Evolutionary conservation across 768 basidiomycete genomes (phyloP), one percentile per base, ranked within the genome.

Genomic region (Rhizopogon vinicolor): DNA sequence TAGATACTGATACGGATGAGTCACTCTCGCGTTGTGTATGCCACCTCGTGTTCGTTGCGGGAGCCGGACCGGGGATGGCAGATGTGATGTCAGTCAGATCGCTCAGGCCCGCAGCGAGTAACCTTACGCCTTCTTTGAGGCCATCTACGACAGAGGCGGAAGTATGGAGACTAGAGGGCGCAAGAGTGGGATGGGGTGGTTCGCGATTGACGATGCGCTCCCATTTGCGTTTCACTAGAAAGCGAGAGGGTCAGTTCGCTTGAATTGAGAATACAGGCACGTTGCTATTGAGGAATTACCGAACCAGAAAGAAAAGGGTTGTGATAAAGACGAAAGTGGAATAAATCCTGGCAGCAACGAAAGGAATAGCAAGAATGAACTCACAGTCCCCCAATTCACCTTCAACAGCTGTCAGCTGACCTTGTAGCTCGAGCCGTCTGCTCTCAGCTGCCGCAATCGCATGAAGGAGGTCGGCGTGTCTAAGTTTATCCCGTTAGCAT

Each of bases 371-470:
- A 7, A 19, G 14, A 35, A 45, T 3, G 12, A 5, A 70, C 82
- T 54, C 65, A 85, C 84, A 71, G 65, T 87, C 80, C 0, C 79
- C 65, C 3, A 93, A 76, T 63, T 92, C 91, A 2, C 77, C 78
- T 71, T 93, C 91, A 60, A 92, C 88, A 13, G 71, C 64, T 7
- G 78, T 77, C 2, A 93, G 81, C 60, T 90, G 89, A 5, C 86
- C 82, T 16, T 89, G 84, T 43, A 93, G 75, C 55, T 93, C 91
- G 41, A 93, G 79, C 61, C 89, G 91, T 66, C 84, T 87, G 0
- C 87, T 82, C 66, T 93, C 91, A 60, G 93, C 92, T 70, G 91
- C 89, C 0, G 91, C 91, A 50, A 93, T 93, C 56, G 87, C 86
- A 31, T 81, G 86, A n/a, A 93, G 73, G 2, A 93, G 72, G 53